Conservation (phyloP, 495 filamentous ascomycete species). For the Chaetomium fimeti region DNA sequence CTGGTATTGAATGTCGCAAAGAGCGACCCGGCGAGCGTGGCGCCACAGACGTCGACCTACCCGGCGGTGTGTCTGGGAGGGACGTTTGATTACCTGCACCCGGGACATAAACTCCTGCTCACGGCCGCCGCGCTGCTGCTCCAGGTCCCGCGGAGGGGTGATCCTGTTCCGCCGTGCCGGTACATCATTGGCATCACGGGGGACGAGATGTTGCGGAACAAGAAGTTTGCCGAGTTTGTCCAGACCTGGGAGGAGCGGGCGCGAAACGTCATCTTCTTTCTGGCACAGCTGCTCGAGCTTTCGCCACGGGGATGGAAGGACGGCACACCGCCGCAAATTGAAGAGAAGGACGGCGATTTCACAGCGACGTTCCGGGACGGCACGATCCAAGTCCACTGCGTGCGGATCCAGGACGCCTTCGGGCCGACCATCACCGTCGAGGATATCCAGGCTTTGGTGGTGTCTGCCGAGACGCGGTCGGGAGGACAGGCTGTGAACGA, state of each 20-base stretch:
- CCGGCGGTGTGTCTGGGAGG: conserved; percentile 75
- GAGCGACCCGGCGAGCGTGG: conserved; percentile 9
- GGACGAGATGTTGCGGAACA: conserved; percentile 78
- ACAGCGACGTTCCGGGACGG: conserved; percentile 44
- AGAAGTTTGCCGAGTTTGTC: conserved; percentile 78
- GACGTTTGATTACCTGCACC: conserved; percentile 94
- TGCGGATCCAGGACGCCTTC: conserved; percentile 83
- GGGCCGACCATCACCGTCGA: conserved; percentile 88
- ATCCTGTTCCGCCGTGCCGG: conserved; percentile 40
- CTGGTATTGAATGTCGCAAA: conserved; percentile 40
- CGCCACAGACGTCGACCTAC: conserved; percentile 33
- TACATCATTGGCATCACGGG: conserved; percentile 86
- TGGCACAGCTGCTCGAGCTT: conserved; percentile 65
- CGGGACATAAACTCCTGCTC: conserved; percentile 91
- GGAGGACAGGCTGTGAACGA: conserved; percentile 84
- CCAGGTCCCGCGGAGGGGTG: conserved; percentile 46
- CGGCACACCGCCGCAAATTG: conserved; percentile 17
- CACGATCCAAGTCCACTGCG: conserved; percentile 61
- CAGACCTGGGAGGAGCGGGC: conserved; percentile 76
- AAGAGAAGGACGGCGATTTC: conserved; percentile 40
- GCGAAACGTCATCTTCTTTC: conserved; percentile 64
- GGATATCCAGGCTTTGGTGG: conserved; percentile 73
- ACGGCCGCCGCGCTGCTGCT: conserved; percentile 77
- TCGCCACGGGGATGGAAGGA: conserved; percentile 43
- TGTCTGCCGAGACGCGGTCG: conserved; percentile 83